Evolutionary conservation across 2,329 filamentous ascomycete genomes (phyloP).

Genomic region (Aulographum hederae): DNA sequence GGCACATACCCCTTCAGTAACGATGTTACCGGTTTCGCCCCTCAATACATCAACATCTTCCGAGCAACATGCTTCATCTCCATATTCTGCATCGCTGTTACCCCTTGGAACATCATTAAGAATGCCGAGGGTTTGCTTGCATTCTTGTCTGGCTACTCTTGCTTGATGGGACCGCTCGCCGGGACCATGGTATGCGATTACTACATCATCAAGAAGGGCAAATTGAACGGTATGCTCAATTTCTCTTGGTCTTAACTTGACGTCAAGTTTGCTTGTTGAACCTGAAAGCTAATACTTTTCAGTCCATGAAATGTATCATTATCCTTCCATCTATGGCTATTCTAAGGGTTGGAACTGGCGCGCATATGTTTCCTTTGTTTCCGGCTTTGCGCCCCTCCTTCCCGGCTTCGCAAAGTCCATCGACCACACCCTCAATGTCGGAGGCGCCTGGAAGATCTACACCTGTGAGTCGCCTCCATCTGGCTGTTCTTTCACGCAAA

Average conservation of each 20-base stretch:
- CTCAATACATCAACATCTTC: conserved; percentile 19
- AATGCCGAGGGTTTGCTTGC: conserved; percentile 16
- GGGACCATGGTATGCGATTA: conserved; percentile 17
- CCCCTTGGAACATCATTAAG: conserved; percentile 19
- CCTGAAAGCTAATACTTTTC: too few relatives aligned
- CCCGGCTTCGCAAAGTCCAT: conserved; percentile 22
- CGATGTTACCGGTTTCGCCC: conserved; percentile 15
- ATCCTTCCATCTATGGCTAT: conserved; percentile 16
- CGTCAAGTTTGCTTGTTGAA: too few relatives aligned
- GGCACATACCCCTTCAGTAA: conserved; percentile 18
- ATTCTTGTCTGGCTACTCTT: conserved; percentile 18
- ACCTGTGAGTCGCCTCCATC: too few relatives aligned
- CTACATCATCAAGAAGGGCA: conserved; percentile 16
- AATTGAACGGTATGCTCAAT: too few relatives aligned
- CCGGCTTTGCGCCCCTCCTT: conserved; percentile 16
- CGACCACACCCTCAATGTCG: conserved; percentile 16
- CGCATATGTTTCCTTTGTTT: conserved; percentile 14
- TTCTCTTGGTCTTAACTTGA: too few relatives aligned
- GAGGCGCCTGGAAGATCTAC: conserved; percentile 22
- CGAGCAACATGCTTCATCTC: conserved; percentile 16
- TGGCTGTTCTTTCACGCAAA: too few relatives aligned
- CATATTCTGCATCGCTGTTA: conserved; percentile 16
- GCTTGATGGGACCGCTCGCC: conserved; percentile 17
- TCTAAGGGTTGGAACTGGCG: conserved; percentile 16
- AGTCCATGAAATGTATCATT: conserved; percentile 15